Base-by-base conservation (phyloP, 2,329 filamentous ascomycete genomes). In the Coniochaeta sp. region DNA sequence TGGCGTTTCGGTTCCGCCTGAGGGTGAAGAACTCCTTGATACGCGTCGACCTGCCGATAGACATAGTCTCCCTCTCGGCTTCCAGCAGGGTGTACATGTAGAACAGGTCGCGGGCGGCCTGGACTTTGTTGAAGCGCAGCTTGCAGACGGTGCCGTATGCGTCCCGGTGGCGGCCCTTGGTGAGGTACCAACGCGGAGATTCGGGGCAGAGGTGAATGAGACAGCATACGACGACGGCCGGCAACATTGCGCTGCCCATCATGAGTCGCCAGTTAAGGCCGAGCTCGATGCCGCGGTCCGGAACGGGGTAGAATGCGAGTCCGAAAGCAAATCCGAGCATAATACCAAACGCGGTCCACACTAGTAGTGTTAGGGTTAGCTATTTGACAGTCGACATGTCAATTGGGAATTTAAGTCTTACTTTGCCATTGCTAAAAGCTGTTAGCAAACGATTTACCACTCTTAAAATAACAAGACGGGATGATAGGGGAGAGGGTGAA, bases 191-290 rank as follows among this genome's bases (percentile, higher is more conserved):
- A 38, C 80, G 71, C 3, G 79, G 79, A 4, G 78, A 80, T 63
- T 81, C 79, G 0, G 79, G 79, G 58, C 75, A 76, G 36, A 69
- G 64, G 54, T 64, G 63, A 24, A 86, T 81, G 32, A 85, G 75
- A 40, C 69, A 71, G 67, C 81, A 83, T 54, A 85, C 81, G 38
- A 85, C 62, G 7, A 88, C 71, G 17, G 85, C 83, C 0, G 84
- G 85, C 16, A 88, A 76, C 70, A 88, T 81, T 10, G 88, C 86
- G 2, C 85, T 88, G 7, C 80, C 85, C 74, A 90, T 81, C 84
- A 89, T 89, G 44, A 89, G 73, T 28, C 87, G 81, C 87, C 88
- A 90, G 62, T 88, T 80, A 4, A 81, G 75, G 7, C 86, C 86
- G 10, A 70, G 64, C 42, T 74, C 71, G 58, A 89, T 82, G 4